Percentiles rank a stretch among this genome's conserved stretches.
These are phyloP conservation scores for Aureobasidium sp. DNA, from an alignment of 2,329 filamentous ascomycete species.

Conservation along the genomic window DNA sequence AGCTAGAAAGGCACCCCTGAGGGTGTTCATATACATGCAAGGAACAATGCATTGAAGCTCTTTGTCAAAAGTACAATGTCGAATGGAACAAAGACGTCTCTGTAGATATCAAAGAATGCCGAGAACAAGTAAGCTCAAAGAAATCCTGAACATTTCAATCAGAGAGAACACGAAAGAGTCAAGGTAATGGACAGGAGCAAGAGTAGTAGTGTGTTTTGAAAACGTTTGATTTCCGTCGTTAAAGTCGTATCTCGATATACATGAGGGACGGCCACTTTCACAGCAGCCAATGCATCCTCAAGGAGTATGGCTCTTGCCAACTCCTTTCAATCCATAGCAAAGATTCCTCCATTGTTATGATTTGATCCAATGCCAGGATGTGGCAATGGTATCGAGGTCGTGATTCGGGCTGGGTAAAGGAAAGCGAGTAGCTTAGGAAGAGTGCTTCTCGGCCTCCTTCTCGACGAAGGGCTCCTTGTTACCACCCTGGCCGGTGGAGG, in stretches of 20 bases:
- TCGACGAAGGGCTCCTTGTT: constrained; percentile 75
- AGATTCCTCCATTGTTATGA: not conserved
- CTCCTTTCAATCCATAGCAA: not conserved
- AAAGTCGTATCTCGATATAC: constrained; percentile 2
- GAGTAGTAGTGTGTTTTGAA: not conserved
- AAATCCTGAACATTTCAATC: too few species aligned
- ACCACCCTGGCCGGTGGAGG: constrained; percentile 59
- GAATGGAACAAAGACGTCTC: not conserved
- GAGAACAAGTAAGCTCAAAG: not conserved
- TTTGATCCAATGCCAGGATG: not conserved
- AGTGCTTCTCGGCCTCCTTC: constrained; percentile 59
- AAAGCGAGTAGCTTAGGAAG: not conserved
- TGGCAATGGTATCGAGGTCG: not conserved
- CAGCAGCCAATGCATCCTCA: not conserved
- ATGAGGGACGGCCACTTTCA: not conserved
- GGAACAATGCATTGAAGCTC: not conserved
- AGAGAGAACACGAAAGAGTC: too few species aligned
- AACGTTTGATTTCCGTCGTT: not conserved
- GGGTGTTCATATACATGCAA: not conserved
- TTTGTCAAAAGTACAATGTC: too few species aligned
- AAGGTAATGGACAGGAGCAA: not conserved
- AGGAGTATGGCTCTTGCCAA: not conserved
- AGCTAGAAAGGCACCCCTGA: not conserved
- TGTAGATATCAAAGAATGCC: not conserved
- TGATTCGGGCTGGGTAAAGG: not conserved